These are phyloP conservation scores for Solanum hybrid DNA, from an alignment of 305 asterid species.

Conservation along the genomic window DNA sequence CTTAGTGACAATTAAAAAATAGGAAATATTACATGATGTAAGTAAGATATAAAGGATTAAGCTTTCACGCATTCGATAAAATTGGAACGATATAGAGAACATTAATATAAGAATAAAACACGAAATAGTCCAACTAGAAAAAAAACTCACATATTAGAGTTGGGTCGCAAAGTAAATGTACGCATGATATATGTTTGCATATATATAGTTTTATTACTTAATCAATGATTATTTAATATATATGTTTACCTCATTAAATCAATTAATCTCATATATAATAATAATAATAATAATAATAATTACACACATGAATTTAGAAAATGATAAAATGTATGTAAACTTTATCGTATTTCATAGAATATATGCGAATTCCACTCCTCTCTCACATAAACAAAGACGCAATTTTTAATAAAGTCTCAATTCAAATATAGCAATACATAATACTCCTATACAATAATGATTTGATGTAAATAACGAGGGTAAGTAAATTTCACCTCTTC, in stretches of 20 bases:
- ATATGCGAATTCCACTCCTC: too few relatives aligned
- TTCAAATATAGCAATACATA: too few relatives aligned
- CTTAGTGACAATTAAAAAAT: background rate
- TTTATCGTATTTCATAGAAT: too few relatives aligned
- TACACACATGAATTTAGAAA: background rate
- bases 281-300: background rate
- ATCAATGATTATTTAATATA: background rate
- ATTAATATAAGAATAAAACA: too few relatives aligned
- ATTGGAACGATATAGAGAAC: background rate
- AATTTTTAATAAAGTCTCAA: too few relatives aligned
- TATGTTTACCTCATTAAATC: background rate
- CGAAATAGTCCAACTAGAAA: background rate
- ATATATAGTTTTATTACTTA: background rate
- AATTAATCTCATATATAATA: background rate
- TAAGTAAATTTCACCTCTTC: background rate
- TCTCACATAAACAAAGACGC: too few relatives aligned
- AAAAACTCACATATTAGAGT: background rate
- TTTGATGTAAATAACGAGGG: too few relatives aligned
- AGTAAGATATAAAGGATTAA: background rate
- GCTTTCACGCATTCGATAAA: background rate
- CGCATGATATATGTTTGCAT: background rate
- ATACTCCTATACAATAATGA: too few relatives aligned
- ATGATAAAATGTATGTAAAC: too few relatives aligned
- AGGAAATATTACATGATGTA: background rate
- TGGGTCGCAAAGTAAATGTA: background rate